phyloP scores from a whole-genome alignment of 176 grass and related monocot species.

The Eremochloa ophiuroides region DNA sequence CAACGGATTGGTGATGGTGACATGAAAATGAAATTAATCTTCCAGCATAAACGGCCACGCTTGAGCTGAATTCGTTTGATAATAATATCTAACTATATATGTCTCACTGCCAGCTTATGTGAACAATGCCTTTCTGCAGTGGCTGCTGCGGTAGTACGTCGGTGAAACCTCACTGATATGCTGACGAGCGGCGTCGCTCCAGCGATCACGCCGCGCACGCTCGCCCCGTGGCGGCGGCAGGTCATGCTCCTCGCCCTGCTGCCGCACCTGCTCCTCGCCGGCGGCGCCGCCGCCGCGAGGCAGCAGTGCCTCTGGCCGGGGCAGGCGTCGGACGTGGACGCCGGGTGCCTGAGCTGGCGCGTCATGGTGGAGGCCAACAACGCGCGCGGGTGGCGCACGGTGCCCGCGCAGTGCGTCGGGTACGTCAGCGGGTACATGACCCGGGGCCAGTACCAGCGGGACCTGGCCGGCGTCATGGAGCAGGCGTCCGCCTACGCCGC shows the following conservation, averaged over 20 bases:
- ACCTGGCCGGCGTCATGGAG: slow-evolving; percentile 57
- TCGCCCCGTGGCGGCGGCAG: slow-evolving; percentile 30
- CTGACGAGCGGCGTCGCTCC: background rate
- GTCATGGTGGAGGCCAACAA: slow-evolving; percentile 94
- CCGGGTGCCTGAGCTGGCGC: slow-evolving; percentile 82
- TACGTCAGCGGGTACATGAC: slow-evolving; percentile 82
- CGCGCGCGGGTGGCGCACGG: slow-evolving; percentile 63
- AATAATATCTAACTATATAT: background rate
- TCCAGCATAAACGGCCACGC: background rate
- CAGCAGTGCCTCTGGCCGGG: slow-evolving; percentile 30
- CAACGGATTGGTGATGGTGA: slow-evolving; percentile 13
- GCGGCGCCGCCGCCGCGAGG: background rate
- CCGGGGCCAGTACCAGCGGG: slow-evolving; percentile 75
- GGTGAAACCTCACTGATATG: background rate
- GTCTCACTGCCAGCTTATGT: background rate
- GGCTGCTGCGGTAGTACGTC: background rate
- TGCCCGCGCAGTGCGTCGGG: slow-evolving; percentile 56
- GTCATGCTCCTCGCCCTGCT: slow-evolving; percentile 31
- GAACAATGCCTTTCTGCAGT: slow-evolving; percentile 7
- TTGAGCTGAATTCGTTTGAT: background rate
- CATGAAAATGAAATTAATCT: background rate
- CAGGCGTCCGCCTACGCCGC: slow-evolving; percentile 49
- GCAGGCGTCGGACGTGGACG: slow-evolving; percentile 27
- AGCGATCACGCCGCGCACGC: slow-evolving; percentile 15
- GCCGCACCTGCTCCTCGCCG: slow-evolving; percentile 20